These are phyloP conservation scores for Exophiala xenobiotica DNA, from an alignment of 2,329 filamentous ascomycete genomes.

Conservation along the genomic window DNA sequence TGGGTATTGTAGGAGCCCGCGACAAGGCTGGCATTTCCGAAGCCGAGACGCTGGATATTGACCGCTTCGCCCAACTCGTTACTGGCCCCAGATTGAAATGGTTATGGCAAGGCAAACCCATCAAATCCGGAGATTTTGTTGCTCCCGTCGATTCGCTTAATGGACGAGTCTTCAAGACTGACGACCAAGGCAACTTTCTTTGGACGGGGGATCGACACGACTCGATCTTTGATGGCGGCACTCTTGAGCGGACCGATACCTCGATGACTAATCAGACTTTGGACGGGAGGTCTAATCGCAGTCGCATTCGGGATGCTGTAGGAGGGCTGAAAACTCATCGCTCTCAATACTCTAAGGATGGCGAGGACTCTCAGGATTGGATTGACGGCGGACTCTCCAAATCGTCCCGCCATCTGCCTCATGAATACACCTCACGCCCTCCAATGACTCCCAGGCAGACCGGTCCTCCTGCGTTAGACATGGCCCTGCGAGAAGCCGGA, in stretches of 20 bases:
- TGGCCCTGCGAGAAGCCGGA: conserved; percentile 15
- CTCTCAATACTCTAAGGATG: conserved; percentile 10
- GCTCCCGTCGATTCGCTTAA: conserved; percentile 25
- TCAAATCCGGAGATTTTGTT: conserved; percentile 52
- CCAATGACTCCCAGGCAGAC: not conserved
- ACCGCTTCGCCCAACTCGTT: conserved; percentile 73
- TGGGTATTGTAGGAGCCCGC: conserved; percentile 85
- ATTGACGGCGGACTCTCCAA: conserved; percentile 10
- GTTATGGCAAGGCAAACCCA: conserved; percentile 90
- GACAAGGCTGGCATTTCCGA: conserved; percentile 90
- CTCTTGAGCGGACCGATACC: conserved; percentile 25
- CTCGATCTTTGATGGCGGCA: conserved; percentile 14
- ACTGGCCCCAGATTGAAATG: conserved; percentile 85
- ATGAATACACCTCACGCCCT: conserved; percentile 17
- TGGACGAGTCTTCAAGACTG: conserved; percentile 45
- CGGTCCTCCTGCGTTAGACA: conserved; percentile 18
- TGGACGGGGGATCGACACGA: conserved; percentile 41
- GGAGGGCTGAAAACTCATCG: conserved; percentile 20
- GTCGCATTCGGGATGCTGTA: conserved; percentile 23
- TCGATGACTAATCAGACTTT: conserved; percentile 17
- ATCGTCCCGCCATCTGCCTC: conserved; percentile 6
- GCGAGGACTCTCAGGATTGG: conserved; percentile 19
- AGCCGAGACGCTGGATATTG: conserved; percentile 87
- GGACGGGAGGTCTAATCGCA: conserved; percentile 19
- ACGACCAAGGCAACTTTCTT: conserved; percentile 47